Evolutionary conservation across 768 basidiomycete genomes (phyloP), one percentile per base, ranked within the genome.

Genomic region (Macrocybe gigantea): DNA sequence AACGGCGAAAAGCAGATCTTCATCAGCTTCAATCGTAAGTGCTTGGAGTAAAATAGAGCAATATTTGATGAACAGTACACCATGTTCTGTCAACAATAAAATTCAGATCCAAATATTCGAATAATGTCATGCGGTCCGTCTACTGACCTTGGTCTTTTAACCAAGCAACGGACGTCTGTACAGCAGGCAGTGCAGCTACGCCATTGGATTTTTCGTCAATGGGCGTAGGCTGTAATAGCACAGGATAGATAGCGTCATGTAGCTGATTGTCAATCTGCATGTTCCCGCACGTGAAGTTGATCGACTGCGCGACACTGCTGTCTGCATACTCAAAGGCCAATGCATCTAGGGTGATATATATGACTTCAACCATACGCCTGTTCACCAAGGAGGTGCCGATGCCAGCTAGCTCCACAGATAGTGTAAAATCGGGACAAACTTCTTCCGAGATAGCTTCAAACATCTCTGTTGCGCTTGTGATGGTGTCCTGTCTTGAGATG

Each of bases 251-350:
- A 12, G 93, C 94, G 49, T 98, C 96, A 50, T 98, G 95, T 9
- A 99, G 78, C 61, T 99, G 96, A 60, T 98, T 99, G 68, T 99
- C 96, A 50, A 98, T 78, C 63, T 98, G 94, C 8, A 99, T 74
- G 56, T 77, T 83, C n/a, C 88, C 90, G 59, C 86, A 88, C 6
- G 85, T 80, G 33, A 98, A 35, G 41, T 80, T 89, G 45, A 93
- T 72, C 1, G 88, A 79, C 57, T 94, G 91, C 5, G 90, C 85
- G 34, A 85, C 74, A 1, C 78, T 68, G 59, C 85, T 94, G 58
- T 88, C 79, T 37, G 75, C 79, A 65, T 94, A 98, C 56, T 93
- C 89, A 50, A 97, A 76, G 56, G 86, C 85, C 47, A 98, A 72
- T 10, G 77, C 71, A 39, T 87, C 82, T 54, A 90, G 67, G 1